These are phyloP conservation scores for Parietaria judaica DNA, from an alignment of 306 rosid genomes.

Conservation along the genomic window DNA sequence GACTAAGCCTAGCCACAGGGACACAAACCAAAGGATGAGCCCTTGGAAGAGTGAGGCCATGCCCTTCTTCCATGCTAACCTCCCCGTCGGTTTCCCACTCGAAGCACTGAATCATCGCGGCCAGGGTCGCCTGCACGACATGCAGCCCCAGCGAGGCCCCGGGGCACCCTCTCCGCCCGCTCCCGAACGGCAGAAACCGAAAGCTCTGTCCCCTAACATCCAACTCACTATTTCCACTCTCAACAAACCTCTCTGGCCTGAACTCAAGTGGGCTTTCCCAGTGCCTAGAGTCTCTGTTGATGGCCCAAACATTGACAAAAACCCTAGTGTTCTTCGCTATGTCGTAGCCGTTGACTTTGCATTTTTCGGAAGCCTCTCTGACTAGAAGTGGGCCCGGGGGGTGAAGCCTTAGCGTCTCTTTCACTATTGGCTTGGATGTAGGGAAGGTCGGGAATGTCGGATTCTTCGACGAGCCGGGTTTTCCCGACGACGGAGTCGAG, in stretches of 20 bases:
- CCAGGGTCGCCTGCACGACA: conserved; percentile 47
- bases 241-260: conserved; percentile 58
- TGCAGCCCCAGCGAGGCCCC: conserved; percentile 57
- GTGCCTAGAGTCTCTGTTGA: conserved; percentile 53
- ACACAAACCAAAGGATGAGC: conserved; percentile 44
- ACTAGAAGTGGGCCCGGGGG: conserved; percentile 54
- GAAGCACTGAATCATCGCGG: conserved; percentile 64
- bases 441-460: conserved; percentile 50
- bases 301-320: conserved; percentile 66
- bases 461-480: conserved; percentile 43
- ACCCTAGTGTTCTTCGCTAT: conserved; percentile 51
- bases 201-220: conserved; percentile 48
- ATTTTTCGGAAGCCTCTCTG: conserved; percentile 42
- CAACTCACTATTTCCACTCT: conserved; percentile 14
- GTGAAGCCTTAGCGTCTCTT: conserved; percentile 77
- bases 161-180: conserved; percentile 86
- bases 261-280: conserved; percentile 75
- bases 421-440: conserved; percentile 67
- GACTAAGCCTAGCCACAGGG: conserved; percentile 28
- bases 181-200: conserved; percentile 55
- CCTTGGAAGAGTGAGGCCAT: conserved; percentile 55
- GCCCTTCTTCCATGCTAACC: conserved; percentile 54
- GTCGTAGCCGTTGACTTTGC: conserved; percentile 44
- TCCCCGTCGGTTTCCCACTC: conserved; percentile 33
- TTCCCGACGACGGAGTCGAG: conserved; percentile 31